These are phyloP conservation scores for Pontederia crassipes DNA, from an alignment of 176 grass and related monocot species.

Conservation along the genomic window DNA sequence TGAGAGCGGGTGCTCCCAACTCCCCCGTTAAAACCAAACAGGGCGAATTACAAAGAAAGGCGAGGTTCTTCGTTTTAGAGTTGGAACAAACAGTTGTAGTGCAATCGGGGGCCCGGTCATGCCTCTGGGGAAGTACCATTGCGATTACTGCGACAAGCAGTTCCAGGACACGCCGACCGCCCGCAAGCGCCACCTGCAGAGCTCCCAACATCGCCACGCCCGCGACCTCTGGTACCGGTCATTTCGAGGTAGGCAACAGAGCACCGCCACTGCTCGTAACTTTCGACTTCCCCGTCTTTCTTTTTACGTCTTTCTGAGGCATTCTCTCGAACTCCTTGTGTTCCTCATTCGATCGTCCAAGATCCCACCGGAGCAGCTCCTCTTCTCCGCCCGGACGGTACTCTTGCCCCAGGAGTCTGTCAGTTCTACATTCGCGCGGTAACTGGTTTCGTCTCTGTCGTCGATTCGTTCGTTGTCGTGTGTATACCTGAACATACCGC, in stretches of 20 bases:
- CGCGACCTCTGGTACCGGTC: slow-evolving; percentile 74
- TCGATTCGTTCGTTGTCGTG: not conserved
- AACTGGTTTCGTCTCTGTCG: not conserved
- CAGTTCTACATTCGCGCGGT: slow-evolving; percentile 70
- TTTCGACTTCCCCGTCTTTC: not conserved
- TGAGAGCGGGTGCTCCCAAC: no score
- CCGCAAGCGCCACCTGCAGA: slow-evolving; percentile 71
- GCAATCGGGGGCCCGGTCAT: not conserved
- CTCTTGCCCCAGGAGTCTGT: slow-evolving; percentile 45
- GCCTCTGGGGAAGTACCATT: slow-evolving; percentile 79
- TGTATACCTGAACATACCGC: not conserved
- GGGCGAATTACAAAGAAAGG: no score
- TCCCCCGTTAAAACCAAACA: no score
- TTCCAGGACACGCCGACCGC: slow-evolving; percentile 76
- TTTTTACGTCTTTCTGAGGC: slow-evolving; percentile 1
- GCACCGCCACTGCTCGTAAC: not conserved
- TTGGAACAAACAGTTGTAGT: no score
- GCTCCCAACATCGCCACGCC: slow-evolving; percentile 49
- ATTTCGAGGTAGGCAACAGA: slow-evolving; percentile 23
- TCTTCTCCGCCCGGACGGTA: slow-evolving; percentile 33
- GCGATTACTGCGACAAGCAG: slow-evolving; percentile 98
- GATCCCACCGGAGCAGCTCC: slow-evolving; percentile 28
- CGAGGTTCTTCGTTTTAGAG: no score
- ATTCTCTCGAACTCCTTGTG: slow-evolving; percentile 31
- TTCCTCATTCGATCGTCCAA: slow-evolving; percentile 3